Evolutionary conservation across 2,329 filamentous ascomycete genomes (phyloP), one percentile per base, ranked within the genome.

Genomic region (Exserohilum rostratum): DNA sequence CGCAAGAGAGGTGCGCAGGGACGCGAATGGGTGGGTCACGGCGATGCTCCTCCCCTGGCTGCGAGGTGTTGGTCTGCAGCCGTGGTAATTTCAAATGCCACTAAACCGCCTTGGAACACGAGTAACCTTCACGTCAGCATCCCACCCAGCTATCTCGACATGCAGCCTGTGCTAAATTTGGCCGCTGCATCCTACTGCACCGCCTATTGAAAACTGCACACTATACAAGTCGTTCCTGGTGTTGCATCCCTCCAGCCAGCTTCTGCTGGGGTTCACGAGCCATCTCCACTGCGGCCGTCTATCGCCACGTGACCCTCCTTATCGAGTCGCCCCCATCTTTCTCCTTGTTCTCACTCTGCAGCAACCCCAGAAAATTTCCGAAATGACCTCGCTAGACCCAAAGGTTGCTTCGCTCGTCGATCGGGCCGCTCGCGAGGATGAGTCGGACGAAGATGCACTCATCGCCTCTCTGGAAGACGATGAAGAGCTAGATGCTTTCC

Each of bases 381-480:
- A 56, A 58, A 82, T 82, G 79, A 59, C 79, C 15, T 68, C 72
- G 39, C 62, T 85, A 49, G 82, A 85, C 66, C 65, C 79, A 39
- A 78, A 79, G 56, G 82, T 84, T 30, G 82, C 82, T 39, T 72
- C 73, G 25, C 66, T 84, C 18, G 75, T 85, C 27, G 82, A 82
- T 68, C 67, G 68, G 40, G 70, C 68, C 27, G 61, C 64, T 45
- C 66, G 77, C 53, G 70, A 72, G 31, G 71, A 76, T 56, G 80
- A 82, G 59, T 79, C 78, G 5, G 83, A 85, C 58, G 82, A 85
- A 68, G 85, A 87, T 65, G 83, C 82, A 40, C 79, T 88, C 50
- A 83, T 87, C 61, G 82, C 82, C 31, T 79, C 81, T 50, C 80
- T 87, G n/a, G 80, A 82, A 67, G 81, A 85, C 55, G 81, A 85